phyloP scores from a whole-genome alignment of 1,139 yeast genomes.

The Nakaseomyces kungkrabaensis region DNA sequence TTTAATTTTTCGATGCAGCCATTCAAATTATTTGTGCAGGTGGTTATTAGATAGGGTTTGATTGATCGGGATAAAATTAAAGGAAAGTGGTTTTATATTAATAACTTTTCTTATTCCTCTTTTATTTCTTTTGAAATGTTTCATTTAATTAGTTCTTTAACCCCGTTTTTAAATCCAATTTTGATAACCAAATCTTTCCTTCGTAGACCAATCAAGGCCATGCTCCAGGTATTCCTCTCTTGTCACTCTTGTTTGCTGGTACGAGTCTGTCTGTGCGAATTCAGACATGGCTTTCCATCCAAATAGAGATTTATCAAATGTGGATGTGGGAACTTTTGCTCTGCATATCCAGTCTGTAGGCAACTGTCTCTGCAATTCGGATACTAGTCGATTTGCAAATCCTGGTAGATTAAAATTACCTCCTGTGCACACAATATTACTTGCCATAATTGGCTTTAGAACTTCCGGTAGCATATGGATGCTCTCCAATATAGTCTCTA shows the following conservation, averaged over 20 bases:
- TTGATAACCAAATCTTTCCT: constrained; percentile 61
- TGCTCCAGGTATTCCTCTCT: constrained; percentile 77
- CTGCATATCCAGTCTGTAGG: constrained; percentile 61
- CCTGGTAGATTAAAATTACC: constrained; percentile 71
- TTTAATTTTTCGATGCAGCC: too few relatives aligned
- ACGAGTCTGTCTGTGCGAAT: constrained; percentile 42
- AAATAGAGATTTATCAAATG: constrained; percentile 33
- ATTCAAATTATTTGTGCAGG: too few relatives aligned
- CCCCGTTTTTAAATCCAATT: constrained; percentile 20
- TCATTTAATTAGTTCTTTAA: not conserved
- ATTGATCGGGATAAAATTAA: too few relatives aligned
- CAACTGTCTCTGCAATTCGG: constrained; percentile 54
- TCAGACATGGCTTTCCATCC: constrained; percentile 51
- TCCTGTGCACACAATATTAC: constrained; percentile 74
- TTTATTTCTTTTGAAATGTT: not conserved
- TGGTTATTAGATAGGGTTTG: too few relatives aligned
- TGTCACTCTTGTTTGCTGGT: constrained; percentile 51
- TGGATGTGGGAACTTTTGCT: constrained; percentile 33
- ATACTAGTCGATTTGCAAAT: constrained; percentile 47
- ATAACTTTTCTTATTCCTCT: not conserved
- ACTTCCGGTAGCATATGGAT: constrained; percentile 65
- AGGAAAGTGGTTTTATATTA: not conserved
- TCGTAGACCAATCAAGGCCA: constrained; percentile 68
- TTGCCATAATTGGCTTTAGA: constrained; percentile 63
- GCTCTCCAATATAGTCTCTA: constrained; percentile 65